Evolutionary conservation across 2,329 filamentous ascomycete species (phyloP).

Genomic region (Alternaria burnsii): DNA sequence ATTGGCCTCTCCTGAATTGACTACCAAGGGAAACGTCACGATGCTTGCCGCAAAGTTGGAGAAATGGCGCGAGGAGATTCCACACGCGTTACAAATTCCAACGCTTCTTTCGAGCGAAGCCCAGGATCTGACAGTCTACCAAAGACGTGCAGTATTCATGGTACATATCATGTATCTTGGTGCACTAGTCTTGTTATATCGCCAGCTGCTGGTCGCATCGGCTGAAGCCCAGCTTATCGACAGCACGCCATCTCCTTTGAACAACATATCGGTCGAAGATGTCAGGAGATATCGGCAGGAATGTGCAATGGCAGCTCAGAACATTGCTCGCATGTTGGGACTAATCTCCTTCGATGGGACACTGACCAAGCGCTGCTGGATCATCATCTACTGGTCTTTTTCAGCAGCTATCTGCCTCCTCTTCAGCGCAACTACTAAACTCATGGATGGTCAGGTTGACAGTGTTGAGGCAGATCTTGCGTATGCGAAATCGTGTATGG

Average conservation of each 20-base stretch:
- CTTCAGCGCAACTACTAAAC: slow-evolving; percentile 45
- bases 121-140: slow-evolving; percentile 38
- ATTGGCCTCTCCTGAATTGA: slow-evolving; percentile 40
- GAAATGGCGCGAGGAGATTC: slow-evolving; percentile 45
- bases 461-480: slow-evolving; percentile 44
- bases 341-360: slow-evolving; percentile 47
- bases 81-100: slow-evolving; percentile 40
- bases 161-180: slow-evolving; percentile 53
- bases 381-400: slow-evolving; percentile 52
- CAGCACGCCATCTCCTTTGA: slow-evolving; percentile 31
- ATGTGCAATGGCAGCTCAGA: slow-evolving; percentile 47
- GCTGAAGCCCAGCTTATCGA: slow-evolving; percentile 43
- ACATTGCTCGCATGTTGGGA: slow-evolving; percentile 46
- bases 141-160: slow-evolving; percentile 49
- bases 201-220: slow-evolving; percentile 45
- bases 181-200: slow-evolving; percentile 48
- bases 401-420: slow-evolving; percentile 47
- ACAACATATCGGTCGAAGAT: slow-evolving; percentile 39
- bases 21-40: slow-evolving; percentile 40
- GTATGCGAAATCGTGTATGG: slow-evolving; percentile 47
- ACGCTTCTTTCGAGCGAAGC: slow-evolving; percentile 38
- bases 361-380: slow-evolving; percentile 49
- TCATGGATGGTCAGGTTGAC: slow-evolving; percentile 43
- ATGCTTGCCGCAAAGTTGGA: slow-evolving; percentile 45
- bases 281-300: slow-evolving; percentile 40